Evolutionary conservation across 1,284 basidiomycete genomes (phyloP), one percentile per base, ranked within the genome.

Genomic region (Porogramme epimiltina): DNA sequence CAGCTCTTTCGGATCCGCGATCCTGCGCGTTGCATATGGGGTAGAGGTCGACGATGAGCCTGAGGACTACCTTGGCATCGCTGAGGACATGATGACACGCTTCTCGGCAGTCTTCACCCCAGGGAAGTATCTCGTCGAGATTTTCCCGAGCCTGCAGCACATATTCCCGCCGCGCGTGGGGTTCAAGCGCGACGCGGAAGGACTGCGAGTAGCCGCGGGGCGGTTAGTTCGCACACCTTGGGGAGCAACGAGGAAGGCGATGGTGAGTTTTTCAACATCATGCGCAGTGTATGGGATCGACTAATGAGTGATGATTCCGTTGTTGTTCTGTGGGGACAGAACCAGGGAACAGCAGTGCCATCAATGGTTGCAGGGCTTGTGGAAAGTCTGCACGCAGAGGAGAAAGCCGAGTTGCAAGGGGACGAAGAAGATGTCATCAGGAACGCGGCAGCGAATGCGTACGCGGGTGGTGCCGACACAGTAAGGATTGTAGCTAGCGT

Each of bases 41-140:
- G 15, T 42, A 42, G 55, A 64, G 34, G 60, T 64, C 4, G 68
- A 71, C 11, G 34, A 37, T 9, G 42, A 50, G 9, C 31, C 42
- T 18, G 47, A 20, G 4, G 45, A 49, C 36, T 57, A 54, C 20
- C 38, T 54, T 15, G 36, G 18, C 2, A 47, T 57, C 2, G 55
- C 52, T 0, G 49, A 47, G 16, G 42, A 46, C n/a, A 45, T 48
- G 9, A 45, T 54, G 43, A 39, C 26, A 19, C 43, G 23, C 8
- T 57, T 57, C 47, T 37, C 45, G 13, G 20, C n/a, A 15, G 31
- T 39, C 18, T 54, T 54, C 31, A 42, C 39, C 2, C 56, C 56
- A 1, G 56, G 56, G 6, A 49, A 46, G 36, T 58, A 54, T 18
- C 47, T 57, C 5, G 52, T 57, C 1, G 55, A 54, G 36, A 40